phyloP scores from a whole-genome alignment of 345 rosid genomes.

The Mallotus nudiflorus region DNA sequence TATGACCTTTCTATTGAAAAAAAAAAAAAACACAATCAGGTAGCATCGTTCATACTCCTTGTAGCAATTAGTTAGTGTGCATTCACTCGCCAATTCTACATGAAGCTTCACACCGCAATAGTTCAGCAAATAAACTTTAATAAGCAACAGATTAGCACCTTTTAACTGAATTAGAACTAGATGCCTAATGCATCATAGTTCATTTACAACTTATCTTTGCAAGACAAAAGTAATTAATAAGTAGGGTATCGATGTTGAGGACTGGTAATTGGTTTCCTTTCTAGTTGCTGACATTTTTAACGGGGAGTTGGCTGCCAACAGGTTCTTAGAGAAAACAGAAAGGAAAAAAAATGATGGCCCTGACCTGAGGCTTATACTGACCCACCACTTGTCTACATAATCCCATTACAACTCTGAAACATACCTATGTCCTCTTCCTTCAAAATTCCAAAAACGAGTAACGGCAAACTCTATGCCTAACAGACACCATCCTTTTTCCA shows the following conservation, averaged over 20 bases:
- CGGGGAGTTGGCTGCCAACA: slow-evolving; percentile 10
- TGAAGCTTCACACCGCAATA: too few relatives aligned
- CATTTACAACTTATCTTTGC: too few relatives aligned
- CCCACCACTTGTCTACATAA: slow-evolving; percentile 21
- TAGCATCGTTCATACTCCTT: too few relatives aligned
- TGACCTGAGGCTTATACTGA: slow-evolving; percentile 5
- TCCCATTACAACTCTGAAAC: slow-evolving; percentile 7
- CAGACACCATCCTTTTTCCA: neutral
- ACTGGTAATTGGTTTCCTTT: neutral
- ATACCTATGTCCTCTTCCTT: neutral
- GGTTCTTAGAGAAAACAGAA: neutral
- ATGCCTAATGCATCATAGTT: too few relatives aligned
- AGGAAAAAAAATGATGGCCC: neutral
- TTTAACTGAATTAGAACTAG: too few relatives aligned
- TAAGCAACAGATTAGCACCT: too few relatives aligned
- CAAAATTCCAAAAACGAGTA: neutral
- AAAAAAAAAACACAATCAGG: too few relatives aligned
- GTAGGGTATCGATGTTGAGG: neutral
- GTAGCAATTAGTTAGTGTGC: too few relatives aligned
- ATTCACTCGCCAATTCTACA: too few relatives aligned
- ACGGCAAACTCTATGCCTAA: neutral
- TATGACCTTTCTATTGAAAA: too few relatives aligned
- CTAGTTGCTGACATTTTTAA: neutral
- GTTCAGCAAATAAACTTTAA: too few relatives aligned
- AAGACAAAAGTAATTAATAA: neutral